Base-by-base conservation (phyloP, 2,329 filamentous ascomycete genomes). In the Beauveria pseudobassiana region DNA sequence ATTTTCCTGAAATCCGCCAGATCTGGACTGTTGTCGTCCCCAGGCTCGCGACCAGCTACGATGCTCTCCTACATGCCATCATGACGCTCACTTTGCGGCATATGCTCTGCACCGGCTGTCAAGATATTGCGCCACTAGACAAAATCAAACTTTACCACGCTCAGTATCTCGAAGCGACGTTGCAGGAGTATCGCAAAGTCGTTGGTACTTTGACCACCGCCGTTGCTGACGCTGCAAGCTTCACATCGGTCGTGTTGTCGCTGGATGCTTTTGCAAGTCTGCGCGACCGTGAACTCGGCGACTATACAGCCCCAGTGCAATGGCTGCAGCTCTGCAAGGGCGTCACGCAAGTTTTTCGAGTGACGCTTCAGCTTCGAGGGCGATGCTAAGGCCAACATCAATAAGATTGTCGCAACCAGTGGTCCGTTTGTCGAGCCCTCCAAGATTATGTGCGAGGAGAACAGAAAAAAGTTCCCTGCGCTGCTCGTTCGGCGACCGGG, bases 261-360 rank as follows among this genome's bases (percentile, higher is more conserved):
- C 51, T 68, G 22, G 66, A 69, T 46, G 62, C 67, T 0, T 65
- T 69, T 54, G 64, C 66, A 1, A 61, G 59, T 42, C 49, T 68
- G 43, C 64, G 64, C 5, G 62, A 65, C 4, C 65, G 66, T 0
- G 49, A 57, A n/a, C 48, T 68, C n/a, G 43, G 63, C 16, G 65
- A 64, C 0, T 70, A 70, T 52, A 59, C 66, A 16, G 64, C 69
- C 1, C 69, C 68, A 9, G 59, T 63, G 22, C 66, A 67, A 34
- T 70, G 67, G 68, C 63, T 70, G 3, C 62, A 67, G 10, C 62
- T 69, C n/a, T 66, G 64, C 20, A 65, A 66, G 16, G 65, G 65
- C 30, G 65, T 69, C 34, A 64, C 64, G 10, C 63, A 64, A 9
- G 65, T 68, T 16, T 67, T 67, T 43, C 50, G 63, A 22, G 53